Evolutionary conservation across 495 filamentous ascomycete genomes (phyloP), one percentile per base, ranked within the genome.

Genomic region (Aspergillus wentii): DNA sequence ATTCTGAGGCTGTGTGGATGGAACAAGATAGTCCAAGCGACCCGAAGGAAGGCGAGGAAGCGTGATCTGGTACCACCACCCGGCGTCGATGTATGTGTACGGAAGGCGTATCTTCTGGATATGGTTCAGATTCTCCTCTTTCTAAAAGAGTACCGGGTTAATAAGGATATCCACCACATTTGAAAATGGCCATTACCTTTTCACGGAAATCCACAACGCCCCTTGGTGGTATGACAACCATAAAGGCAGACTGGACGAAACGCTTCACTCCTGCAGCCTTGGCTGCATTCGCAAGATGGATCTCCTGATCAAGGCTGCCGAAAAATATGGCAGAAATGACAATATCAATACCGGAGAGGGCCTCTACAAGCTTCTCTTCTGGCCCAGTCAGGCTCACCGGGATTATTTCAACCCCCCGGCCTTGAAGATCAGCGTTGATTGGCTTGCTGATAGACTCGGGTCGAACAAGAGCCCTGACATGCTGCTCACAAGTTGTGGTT

Each of bases 31-130:
- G 22, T 69, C 62, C 3, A 56, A 43, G 22, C 49, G 43, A 3
- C 68, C 66, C 8, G 58, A 66, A 2, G 65, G 57, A 1, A 72
- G 11, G 2, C 17, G 16, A 0, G 56, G 61, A 5, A 62, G 46
- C 0, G 46, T 33, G 14, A 64, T 21, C 33, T 66, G 54, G 34
- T 60, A 56, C 66, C 68, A 74, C 44, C 48, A 69, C 9, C 69
- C 68, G 5, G 64, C 54, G 25, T 72, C 65, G 29, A 74, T 63
- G 41, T 65, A 49, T 5, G 68, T 74, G 46, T 71, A 74, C 5
- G 65, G 65, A 5, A 72, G 44, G 10, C 42, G 23, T 6, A 60
- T 26, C 8, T 34, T 35, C 33, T 49, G 52, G 40, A 71, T 52
- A 15, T 57, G 45, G 8, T 61, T 38, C 17, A 56, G 44, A 3